These are phyloP conservation scores for Viridothelium virens DNA, from an alignment of 495 filamentous ascomycete species.

Conservation along the genomic window DNA sequence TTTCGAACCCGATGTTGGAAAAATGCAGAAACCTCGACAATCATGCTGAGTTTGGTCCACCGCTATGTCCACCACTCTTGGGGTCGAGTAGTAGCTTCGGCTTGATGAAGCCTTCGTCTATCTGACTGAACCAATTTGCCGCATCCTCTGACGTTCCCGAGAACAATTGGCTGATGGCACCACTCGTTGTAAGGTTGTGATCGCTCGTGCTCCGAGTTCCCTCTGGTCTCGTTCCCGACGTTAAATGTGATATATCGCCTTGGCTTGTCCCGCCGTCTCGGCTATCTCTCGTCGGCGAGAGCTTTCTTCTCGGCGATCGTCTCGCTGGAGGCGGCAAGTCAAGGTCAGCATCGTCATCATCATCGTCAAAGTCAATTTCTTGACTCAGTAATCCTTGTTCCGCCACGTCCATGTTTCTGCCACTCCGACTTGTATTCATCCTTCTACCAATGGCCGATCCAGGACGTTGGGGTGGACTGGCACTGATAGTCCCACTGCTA, in stretches of 20 bases:
- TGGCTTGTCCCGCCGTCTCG: constrained; percentile 26
- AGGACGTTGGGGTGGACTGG: constrained; percentile 35
- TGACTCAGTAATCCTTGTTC: constrained; percentile 59
- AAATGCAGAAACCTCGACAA: neutral
- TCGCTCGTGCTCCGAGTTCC: constrained; percentile 14
- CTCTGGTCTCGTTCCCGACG: constrained; percentile 22
- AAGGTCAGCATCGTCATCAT: constrained; percentile 44
- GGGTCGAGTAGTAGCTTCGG: constrained; percentile 82
- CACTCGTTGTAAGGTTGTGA: constrained; percentile 43
- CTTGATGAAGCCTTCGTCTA: constrained; percentile 97
- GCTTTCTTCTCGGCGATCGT: constrained; percentile 27
- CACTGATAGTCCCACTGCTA: constrained; percentile 44
- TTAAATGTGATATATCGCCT: constrained; percentile 23
- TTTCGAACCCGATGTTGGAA: neutral
- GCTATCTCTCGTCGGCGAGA: constrained; percentile 18
- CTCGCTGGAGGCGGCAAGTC: constrained; percentile 43
- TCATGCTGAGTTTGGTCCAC: constrained; percentile 13
- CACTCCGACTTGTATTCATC: constrained; percentile 37
- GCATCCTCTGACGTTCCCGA: constrained; percentile 78
- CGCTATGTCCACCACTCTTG: constrained; percentile 35
- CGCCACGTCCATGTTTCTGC: constrained; percentile 41
- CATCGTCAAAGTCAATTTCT: constrained; percentile 48
- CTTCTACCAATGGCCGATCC: constrained; percentile 42
- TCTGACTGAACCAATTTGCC: constrained; percentile 79
- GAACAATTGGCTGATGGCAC: constrained; percentile 66